phyloP scores from a whole-genome alignment of 2,329 filamentous ascomycete species.

The Aspergillus piperis region DNA sequence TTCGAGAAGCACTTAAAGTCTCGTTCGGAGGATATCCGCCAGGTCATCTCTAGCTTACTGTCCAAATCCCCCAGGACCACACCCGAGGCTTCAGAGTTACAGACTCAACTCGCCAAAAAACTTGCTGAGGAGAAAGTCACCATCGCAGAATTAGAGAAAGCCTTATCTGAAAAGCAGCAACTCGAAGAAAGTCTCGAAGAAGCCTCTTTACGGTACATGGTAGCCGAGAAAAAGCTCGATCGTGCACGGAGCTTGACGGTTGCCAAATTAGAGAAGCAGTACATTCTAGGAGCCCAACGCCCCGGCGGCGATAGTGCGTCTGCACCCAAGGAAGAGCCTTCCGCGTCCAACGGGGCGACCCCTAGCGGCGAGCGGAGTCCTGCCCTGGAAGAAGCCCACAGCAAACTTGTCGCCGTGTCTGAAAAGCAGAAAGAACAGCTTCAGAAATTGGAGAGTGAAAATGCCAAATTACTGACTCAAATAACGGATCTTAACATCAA shows the following conservation, averaged over 20 bases:
- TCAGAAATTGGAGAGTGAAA: slow-evolving; percentile 74
- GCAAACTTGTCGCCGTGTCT: slow-evolving; percentile 73
- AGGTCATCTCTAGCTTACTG: slow-evolving; percentile 71
- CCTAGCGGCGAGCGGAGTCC: slow-evolving; percentile 59
- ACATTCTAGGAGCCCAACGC: slow-evolving; percentile 66
- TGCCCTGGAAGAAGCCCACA: slow-evolving; percentile 73
- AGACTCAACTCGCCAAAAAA: slow-evolving; percentile 72
- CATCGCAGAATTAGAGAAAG: slow-evolving; percentile 71
- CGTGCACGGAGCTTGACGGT: slow-evolving; percentile 85
- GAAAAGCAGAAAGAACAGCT: slow-evolving; percentile 88
- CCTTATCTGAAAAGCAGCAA: slow-evolving; percentile 77
- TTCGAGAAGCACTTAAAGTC: slow-evolving; percentile 81
- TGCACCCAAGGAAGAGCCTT: slow-evolving; percentile 53
- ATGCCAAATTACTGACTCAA: slow-evolving; percentile 72
- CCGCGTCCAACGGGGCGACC: slow-evolving; percentile 56
- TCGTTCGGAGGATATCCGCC: slow-evolving; percentile 74
- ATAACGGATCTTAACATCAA: slow-evolving; percentile 70
- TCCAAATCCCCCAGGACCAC: slow-evolving; percentile 48
- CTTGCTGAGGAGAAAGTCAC: slow-evolving; percentile 82
- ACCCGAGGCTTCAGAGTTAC: slow-evolving; percentile 71
- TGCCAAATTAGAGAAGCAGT: slow-evolving; percentile 88
- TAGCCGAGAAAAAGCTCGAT: slow-evolving; percentile 93
- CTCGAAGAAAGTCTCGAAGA: slow-evolving; percentile 83
- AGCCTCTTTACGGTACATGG: slow-evolving; percentile 87
- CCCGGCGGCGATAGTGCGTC: slow-evolving; percentile 51